These are phyloP conservation scores for Bolboschoenoplectus hybrid DNA, from an alignment of 202 grass and related monocot genomes.

Conservation along the genomic window DNA sequence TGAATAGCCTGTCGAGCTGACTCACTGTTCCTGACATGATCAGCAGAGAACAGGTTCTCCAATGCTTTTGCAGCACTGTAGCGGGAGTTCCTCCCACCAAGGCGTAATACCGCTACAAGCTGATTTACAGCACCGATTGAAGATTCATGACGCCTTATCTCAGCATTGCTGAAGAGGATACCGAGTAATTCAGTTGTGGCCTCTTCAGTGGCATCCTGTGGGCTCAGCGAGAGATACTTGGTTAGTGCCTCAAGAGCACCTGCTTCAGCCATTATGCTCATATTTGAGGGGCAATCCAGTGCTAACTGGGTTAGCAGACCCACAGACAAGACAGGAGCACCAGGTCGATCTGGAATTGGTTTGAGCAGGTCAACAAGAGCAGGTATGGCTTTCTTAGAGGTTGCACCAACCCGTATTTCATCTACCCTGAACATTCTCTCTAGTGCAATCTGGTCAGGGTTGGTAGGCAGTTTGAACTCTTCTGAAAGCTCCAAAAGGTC, in stretches of 20 bases:
- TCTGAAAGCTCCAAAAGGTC: slow-evolving; percentile 96
- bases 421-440: slow-evolving; percentile 98
- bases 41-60: slow-evolving; percentile 94
- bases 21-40: slow-evolving; percentile 95
- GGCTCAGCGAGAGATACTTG: slow-evolving; percentile 95
- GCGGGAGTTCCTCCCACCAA: slow-evolving; percentile 97
- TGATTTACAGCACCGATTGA: slow-evolving; percentile 92
- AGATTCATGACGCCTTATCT: slow-evolving; percentile 96
- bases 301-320: slow-evolving; percentile 89
- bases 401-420: slow-evolving; percentile 91
- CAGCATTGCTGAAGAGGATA: slow-evolving; percentile 75
- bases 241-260: slow-evolving; percentile 92
- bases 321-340: slow-evolving; percentile 95
- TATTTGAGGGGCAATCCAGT: slow-evolving; percentile 84
- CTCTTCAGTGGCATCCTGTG: slow-evolving; percentile 98
- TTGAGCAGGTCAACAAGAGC: slow-evolving; percentile 98
- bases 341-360: slow-evolving; percentile 98
- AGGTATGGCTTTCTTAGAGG: slow-evolving; percentile 94
- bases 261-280: slow-evolving; percentile 94
- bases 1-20: slow-evolving; percentile 91
- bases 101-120: slow-evolving; percentile 93
- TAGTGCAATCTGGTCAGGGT: slow-evolving; percentile 85
- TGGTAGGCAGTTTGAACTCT: slow-evolving; percentile 79
- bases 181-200: slow-evolving; percentile 94
- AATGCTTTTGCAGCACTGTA: slow-evolving; percentile 98